Conservation (phyloP, 179 eudicot genomes). For the Vitellaria paradoxa region DNA sequence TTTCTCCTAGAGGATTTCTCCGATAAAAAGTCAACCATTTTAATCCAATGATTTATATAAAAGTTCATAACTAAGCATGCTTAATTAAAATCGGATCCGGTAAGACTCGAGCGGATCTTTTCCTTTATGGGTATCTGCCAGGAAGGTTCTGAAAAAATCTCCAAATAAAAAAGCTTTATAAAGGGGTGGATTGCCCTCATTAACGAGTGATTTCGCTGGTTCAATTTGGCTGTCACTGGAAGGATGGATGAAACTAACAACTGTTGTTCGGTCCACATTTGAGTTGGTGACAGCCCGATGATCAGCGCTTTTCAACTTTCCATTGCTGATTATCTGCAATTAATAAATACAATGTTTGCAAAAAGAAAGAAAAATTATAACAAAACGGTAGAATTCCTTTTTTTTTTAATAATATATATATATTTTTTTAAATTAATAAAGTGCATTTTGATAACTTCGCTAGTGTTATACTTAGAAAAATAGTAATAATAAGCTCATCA, state of each 20-base stretch:
- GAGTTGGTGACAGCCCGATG: constrained; percentile 41
- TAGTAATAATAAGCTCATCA: too few relatives aligned
- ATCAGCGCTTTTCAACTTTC: constrained; percentile 6
- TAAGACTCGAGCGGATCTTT: background rate
- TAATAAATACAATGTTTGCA: background rate
- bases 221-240: constrained; percentile 27
- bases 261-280: constrained; percentile 29
- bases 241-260: constrained; percentile 45
- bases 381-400: background rate
- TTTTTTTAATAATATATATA: too few relatives aligned
- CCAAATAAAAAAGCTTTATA: constrained; percentile 33
- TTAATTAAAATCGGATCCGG: too few relatives aligned
- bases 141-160: constrained; percentile 21
- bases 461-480: too few relatives aligned
- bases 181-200: constrained; percentile 19
- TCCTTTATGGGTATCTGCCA: background rate
- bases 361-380: background rate
- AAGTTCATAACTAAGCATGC: too few relatives aligned
- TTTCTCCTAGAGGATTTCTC: too few relatives aligned
- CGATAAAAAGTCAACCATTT: too few relatives aligned
- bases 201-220: constrained; percentile 33
- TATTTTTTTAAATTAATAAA: too few relatives aligned
- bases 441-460: too few relatives aligned
- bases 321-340: constrained; percentile 45
- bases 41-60: too few relatives aligned